Conservation (phyloP, 306 rosid genomes). For the Vachellia collinsii region DNA sequence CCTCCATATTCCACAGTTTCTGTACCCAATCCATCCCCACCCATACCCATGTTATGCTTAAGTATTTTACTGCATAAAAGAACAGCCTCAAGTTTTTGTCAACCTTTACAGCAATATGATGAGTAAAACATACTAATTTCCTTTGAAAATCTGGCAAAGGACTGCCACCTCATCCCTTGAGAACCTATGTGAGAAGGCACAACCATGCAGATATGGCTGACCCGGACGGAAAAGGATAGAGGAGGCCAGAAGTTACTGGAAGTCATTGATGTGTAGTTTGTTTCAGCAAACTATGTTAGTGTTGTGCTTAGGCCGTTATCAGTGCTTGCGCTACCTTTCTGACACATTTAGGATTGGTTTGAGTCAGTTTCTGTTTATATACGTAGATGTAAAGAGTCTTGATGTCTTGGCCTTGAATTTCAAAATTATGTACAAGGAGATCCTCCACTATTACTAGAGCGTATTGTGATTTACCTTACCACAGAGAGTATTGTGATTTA, state of each 20-base stretch:
- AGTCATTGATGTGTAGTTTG: not conserved
- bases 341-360: not conserved
- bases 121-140: not conserved
- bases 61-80: not conserved
- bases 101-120: constrained; percentile 7
- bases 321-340: not conserved
- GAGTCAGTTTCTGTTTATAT: not conserved
- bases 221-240: too few species aligned
- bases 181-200: not conserved
- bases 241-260: not conserved
- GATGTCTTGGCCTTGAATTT: not conserved
- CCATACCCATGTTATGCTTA: not conserved
- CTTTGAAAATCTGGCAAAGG: not conserved
- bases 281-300: not conserved
- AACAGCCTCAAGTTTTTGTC: constrained; percentile 9
- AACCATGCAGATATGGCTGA: not conserved
- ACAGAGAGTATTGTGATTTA: too few species aligned
- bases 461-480: too few species aligned
- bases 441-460: not conserved
- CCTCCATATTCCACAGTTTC: not conserved
- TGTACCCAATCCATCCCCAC: too few species aligned
- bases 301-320: not conserved
- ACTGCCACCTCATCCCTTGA: not conserved
- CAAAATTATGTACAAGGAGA: not conserved
- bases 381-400: not conserved